Base-by-base conservation (phyloP, 106 monocot species). In the Dendrobium officinale region DNA sequence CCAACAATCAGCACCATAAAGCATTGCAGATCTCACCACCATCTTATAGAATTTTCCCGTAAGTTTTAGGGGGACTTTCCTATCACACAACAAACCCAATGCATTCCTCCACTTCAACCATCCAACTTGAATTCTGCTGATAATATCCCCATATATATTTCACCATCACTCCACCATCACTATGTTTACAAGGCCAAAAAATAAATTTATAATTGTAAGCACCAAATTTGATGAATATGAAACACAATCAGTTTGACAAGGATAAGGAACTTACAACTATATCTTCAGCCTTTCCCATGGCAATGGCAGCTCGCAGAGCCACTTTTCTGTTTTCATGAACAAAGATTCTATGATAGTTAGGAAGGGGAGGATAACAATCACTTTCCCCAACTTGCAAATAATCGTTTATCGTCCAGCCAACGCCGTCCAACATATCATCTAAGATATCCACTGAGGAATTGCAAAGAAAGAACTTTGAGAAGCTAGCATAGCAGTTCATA, bases 361-460 rank as follows among this genome's bases (percentile, higher is more conserved):
- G 77, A 77, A 83, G 83, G 72, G 37, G 20, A 17, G 48, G 77
- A 49, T 77, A 77, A 37, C 56, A 48, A 4, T 80, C 61, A 40
- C 73, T 47, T 37, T 73, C 40, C 3, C 80, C 80, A 18, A 45
- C 16, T 44, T 9, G 42, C 29, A 58, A 22, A 77, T 79, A 83
- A 49, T 83, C 83, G 29, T 77, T 27, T 72, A 80, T 59, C 4
- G 79, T 83, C 77, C 77, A 83, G 20, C 86, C 86, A 64, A 83
- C 80, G 61, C 86, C 86, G 73, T 80, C 77, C 73, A 83, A 73
- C 86, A 86, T 86, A 58, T 83, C 86, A 48, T 83, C 77, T 68
- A 86, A 77, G 72, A 86, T 86, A 24, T 80, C 59, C 56, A 77
- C 86, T 86, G 51, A 5, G 5, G 9, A 79, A 70, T 54, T 73